Percentiles rank a stretch among this genome's conserved stretches.
phyloP scores from a whole-genome alignment of 441 rosid species.

The Melastoma candidum region DNA sequence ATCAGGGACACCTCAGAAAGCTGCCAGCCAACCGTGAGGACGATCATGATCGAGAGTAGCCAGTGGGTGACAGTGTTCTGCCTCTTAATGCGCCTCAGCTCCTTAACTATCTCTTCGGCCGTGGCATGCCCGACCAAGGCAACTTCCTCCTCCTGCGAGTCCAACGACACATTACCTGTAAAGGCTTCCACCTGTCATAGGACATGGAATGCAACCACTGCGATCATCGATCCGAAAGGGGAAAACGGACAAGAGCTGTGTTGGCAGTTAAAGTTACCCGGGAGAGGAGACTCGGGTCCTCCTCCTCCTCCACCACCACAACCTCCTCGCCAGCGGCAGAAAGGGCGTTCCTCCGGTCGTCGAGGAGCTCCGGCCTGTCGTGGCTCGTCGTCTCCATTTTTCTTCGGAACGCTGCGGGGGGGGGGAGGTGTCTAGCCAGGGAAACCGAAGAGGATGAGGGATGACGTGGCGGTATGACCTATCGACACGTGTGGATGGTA shows the following conservation, averaged over 20 bases:
- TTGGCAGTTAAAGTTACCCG: neutral
- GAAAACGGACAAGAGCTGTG: neutral
- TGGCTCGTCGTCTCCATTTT: constrained; percentile 6
- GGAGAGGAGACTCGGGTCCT: constrained; percentile 31
- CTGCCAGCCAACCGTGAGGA: constrained; percentile 66
- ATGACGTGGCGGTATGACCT: too few relatives aligned
- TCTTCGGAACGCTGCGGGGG: too few relatives aligned
- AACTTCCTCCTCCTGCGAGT: constrained; percentile 7
- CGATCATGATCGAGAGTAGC: constrained; percentile 56
- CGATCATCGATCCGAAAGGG: neutral
- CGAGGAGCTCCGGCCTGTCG: constrained; percentile 23
- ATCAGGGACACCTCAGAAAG: constrained; percentile 63
- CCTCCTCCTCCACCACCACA: constrained; percentile 11
- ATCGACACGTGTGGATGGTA: too few relatives aligned
- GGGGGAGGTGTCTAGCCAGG: too few relatives aligned
- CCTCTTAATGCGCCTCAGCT: constrained; percentile 45
- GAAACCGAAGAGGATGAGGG: too few relatives aligned
- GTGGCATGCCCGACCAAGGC: constrained; percentile 7
- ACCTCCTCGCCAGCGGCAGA: neutral
- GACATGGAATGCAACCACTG: neutral
- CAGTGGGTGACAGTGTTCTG: constrained; percentile 68
- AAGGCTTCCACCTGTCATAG: constrained; percentile 26
- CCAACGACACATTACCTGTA: constrained; percentile 13
- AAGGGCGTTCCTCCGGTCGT: constrained; percentile 16
- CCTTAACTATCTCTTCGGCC: constrained; percentile 44